Conservation (phyloP, 1,284 basidiomycete genomes). For the Leccinum ponderosum region DNA sequence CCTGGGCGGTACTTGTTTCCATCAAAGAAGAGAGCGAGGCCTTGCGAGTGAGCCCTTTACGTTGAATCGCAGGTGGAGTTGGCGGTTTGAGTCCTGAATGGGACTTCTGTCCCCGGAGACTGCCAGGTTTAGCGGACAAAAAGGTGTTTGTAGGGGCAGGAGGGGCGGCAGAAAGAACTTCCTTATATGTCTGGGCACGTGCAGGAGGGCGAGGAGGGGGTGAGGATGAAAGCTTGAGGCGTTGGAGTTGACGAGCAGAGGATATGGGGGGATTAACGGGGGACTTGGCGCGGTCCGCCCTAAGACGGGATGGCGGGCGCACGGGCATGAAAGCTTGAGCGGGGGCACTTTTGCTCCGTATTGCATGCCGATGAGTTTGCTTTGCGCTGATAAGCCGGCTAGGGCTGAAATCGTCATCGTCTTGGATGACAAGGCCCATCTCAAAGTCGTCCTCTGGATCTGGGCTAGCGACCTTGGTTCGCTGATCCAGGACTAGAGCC, state of each 20-base stretch:
- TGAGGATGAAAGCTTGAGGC: conserved; percentile 63
- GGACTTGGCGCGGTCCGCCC: conserved; percentile 65
- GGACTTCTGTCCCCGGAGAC: conserved; percentile 77
- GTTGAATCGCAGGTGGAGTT: conserved; percentile 58
- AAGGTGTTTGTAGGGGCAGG: conserved; percentile 51
- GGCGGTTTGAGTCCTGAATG: conserved; percentile 74
- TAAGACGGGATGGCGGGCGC: conserved; percentile 62
- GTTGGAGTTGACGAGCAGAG: conserved; percentile 65
- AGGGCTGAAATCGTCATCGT: conserved; percentile 77
- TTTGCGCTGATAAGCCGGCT: conserved; percentile 63
- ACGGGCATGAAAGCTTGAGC: conserved; percentile 47
- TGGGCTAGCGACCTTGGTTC: conserved; percentile 52
- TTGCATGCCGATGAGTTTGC: conserved; percentile 45
- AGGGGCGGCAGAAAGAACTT: conserved; percentile 51
- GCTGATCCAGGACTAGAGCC: conserved; percentile 46
- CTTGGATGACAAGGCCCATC: conserved; percentile 75
- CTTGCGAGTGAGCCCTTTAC: conserved; percentile 62
- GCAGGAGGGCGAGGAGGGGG: conserved; percentile 50
- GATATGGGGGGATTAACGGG: conserved; percentile 65
- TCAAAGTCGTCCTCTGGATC: conserved; percentile 82
- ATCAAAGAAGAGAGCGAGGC: conserved; percentile 74
- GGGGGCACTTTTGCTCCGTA: conserved; percentile 59
- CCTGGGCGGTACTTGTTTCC: conserved; percentile 57
- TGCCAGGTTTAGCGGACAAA: conserved; percentile 64
- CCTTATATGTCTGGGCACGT: conserved; percentile 58